Conservation (phyloP, 345 rosid genomes). For the Sisymbrium altissimum region DNA sequence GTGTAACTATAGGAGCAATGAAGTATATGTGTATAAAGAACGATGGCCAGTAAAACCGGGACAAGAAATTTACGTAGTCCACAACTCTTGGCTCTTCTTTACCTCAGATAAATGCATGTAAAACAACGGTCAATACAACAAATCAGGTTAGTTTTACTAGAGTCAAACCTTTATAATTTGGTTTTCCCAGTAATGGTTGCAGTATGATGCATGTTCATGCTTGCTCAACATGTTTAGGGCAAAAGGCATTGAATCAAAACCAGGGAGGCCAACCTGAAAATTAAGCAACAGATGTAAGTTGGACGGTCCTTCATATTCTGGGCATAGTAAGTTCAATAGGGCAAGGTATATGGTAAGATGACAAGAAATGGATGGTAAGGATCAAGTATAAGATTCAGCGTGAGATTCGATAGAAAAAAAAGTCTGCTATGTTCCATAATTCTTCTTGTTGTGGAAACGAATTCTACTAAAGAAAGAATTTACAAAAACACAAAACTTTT, state of each 20-base stretch:
- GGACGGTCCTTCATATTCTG: not conserved
- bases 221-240: slow-evolving; percentile 87
- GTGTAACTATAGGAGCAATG: not conserved
- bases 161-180: slow-evolving; percentile 83
- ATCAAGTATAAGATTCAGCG: not conserved
- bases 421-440: not conserved
- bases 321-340: not conserved
- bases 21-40: not conserved
- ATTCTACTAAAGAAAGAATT: not conserved
- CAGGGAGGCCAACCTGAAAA: slow-evolving; percentile 98
- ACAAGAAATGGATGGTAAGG: not conserved
- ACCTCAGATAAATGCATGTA: not conserved
- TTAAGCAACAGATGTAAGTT: slow-evolving; percentile 27
- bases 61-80: not conserved
- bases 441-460: slow-evolving; percentile 7
- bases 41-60: not conserved
- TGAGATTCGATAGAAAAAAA: not conserved
- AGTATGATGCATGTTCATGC: slow-evolving; percentile 97
- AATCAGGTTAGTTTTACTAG: slow-evolving; percentile 6
- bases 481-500: slow-evolving; percentile 61
- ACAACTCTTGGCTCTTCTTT: slow-evolving; percentile 9
- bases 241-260: slow-evolving; percentile 98
- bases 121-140: not conserved
- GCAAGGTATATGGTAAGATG: slow-evolving; percentile 5
- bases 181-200: slow-evolving; percentile 96